These are phyloP conservation scores for Arthonia radiata DNA, from an alignment of 495 filamentous ascomycete species.

Conservation along the genomic window DNA sequence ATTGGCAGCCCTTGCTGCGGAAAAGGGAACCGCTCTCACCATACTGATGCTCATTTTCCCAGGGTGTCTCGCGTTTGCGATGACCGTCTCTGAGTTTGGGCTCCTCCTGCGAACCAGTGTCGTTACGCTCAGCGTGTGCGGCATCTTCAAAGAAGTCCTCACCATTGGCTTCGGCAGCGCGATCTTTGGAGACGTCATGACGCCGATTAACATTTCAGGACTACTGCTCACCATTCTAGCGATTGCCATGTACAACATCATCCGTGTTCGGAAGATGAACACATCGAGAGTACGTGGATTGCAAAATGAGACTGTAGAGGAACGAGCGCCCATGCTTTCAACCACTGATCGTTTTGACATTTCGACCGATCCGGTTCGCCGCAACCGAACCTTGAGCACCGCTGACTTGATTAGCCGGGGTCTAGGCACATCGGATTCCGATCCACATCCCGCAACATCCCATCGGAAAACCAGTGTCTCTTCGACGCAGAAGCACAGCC, in stretches of 20 bases:
- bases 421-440: no score
- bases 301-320: conserved; percentile 10
- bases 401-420: no score
- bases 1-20: conserved; percentile 30
- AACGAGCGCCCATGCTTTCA: conserved; percentile 9
- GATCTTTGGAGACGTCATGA: conserved; percentile 75
- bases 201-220: conserved; percentile 68
- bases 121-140: conserved; percentile 86
- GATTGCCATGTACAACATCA: conserved; percentile 79
- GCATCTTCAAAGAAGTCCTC: conserved; percentile 97
- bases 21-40: conserved; percentile 36
- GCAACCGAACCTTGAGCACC: no score
- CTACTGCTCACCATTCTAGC: conserved; percentile 68
- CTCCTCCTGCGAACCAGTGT: conserved; percentile 85
- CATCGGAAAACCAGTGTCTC: no score
- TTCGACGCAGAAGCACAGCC: no score
- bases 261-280: conserved; percentile 85
- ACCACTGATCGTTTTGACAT: no score
- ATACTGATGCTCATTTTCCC: conserved; percentile 59
- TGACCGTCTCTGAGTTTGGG: conserved; percentile 92
- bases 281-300: conserved; percentile 28
- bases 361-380: no score
- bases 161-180: conserved; percentile 78
- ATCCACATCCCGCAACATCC: no score
- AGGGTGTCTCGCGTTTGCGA: conserved; percentile 74